phyloP scores from a whole-genome alignment of 352 stramenopile genomes.

The Globisporangium uncinulatum region DNA sequence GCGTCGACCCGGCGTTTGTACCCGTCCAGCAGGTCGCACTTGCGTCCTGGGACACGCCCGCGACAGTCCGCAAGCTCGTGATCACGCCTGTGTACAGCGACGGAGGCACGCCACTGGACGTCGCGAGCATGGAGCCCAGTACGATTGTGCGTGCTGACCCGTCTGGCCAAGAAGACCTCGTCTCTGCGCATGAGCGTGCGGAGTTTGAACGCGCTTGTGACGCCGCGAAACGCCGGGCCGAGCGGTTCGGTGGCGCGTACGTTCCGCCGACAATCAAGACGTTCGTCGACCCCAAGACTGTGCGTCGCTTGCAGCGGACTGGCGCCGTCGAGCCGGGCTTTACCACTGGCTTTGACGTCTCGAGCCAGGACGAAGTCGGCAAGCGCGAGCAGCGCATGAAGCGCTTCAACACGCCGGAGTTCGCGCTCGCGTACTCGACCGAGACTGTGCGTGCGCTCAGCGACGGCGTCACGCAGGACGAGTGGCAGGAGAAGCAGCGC shows the following conservation, averaged over 20 bases:
- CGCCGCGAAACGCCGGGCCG: conserved; percentile 34
- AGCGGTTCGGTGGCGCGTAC: conserved; percentile 66
- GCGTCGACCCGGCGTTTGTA: conserved; percentile 30
- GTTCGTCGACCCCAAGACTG: conserved; percentile 72
- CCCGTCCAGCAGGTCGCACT: conserved; percentile 43
- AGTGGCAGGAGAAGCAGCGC: conserved; percentile 53
- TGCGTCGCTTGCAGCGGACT: conserved; percentile 70
- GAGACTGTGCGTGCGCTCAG: conserved; percentile 52
- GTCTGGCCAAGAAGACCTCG: conserved; percentile 43
- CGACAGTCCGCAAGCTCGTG: conserved; percentile 41
- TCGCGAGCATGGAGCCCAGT: conserved; percentile 33
- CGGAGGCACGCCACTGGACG: conserved; percentile 17
- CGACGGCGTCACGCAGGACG: conserved; percentile 66
- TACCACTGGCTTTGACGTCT: conserved; percentile 69
- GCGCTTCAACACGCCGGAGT: conserved; percentile 72
- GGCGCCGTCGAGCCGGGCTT: conserved; percentile 54
- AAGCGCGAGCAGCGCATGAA: conserved; percentile 78
- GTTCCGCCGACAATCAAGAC: conserved; percentile 61
- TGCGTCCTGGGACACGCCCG: conserved; percentile 61
- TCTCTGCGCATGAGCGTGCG: conserved; percentile 43
- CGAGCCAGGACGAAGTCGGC: conserved; percentile 45
- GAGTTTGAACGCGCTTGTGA: conserved; percentile 44
- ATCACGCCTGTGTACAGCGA: conserved; percentile 26
- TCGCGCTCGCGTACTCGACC: conserved; percentile 61
- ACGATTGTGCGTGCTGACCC: conserved; percentile 63